Base-by-base conservation (phyloP, 1,139 yeast genomes). In the Yamadazyma diospyri region DNA sequence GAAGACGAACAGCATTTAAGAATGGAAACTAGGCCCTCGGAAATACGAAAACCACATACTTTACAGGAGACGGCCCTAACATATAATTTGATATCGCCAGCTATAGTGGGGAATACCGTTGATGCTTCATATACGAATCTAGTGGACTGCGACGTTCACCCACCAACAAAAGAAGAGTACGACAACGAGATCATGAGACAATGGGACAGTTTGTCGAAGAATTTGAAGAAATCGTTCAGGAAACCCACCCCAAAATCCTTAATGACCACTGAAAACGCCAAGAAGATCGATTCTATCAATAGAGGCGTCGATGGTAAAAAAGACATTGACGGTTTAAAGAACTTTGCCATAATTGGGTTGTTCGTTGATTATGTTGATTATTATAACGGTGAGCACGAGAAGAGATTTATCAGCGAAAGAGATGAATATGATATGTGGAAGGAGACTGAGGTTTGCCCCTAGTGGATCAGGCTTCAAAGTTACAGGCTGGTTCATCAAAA, bases 281-380 rank as follows among this genome's bases (percentile, higher is more conserved):
- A 74, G 48, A 53, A 65, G 37, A 61, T 86, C 27, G 94, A 86
- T 55, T 74, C 83, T 34, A 81, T 86, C 32, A 68, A 76, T 32
- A 69, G 95, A 43, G 94, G 95, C 5, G 95, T 85, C 10, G 95
- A 86, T 55, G 95, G 95, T 6, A 72, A 79, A 32, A 74, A 79
- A 48, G 86, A 78, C 32, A 78, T 59, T 18, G 72, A 73, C 22
- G 95, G 94, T 1, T 64, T 73, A 38, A 78, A 75, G 48, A 79
- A 84, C 53, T 85, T 82, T 53, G 76, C 79, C 1, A 76, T 84
- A 16, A 72, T 83, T 20, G 80, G 83, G 22, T 57, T 86, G 64
- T 78, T 84, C 49, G 72, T 81, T 24, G 83, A 85, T 36, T 63
- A 69, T 34, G 94, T 82, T n/a, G 95, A 86, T 55, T 71, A 71